Base-by-base conservation (phyloP, 768 basidiomycete species). In the Boletus sp. region DNA sequence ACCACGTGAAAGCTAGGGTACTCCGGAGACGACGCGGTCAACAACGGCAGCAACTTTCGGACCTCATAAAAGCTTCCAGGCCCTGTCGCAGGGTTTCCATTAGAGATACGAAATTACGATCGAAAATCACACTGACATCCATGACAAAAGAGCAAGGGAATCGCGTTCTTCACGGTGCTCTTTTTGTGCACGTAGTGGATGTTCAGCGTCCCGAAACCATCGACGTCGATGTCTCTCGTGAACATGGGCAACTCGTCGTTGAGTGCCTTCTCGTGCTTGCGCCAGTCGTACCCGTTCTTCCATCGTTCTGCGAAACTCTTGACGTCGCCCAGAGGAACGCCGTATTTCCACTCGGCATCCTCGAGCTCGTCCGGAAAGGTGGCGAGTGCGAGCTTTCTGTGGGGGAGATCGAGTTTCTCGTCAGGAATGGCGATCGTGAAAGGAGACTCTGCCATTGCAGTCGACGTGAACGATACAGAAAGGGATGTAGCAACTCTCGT, bases 1-100 rank as follows among this genome's bases (percentile, higher is more conserved):
- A 88, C 83, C 18, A 88, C 82, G 58, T 87, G 83, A 64, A 87
- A 87, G 50, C 77, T 81, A 2, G 85, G 84, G 7, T 80, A 73
- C 0, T 75, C 69, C 1, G 72, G 55, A 1, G 76, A 73, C 0
- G 70, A 67, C n/a, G 74, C 67, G 0, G 78, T 73, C 56, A 89
- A 69, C 5, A 84, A 62, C 1, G 84, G 83, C 1, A 87, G 68
- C 7, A 87, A 71, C 71, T 86, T 86, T 41, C 72, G 67, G 8
- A 78, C 80, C 70, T 87, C 84, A 28, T 36, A n/a, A n/a, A 61
- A 61, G 3, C 78, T 76, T 50, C 85, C 85, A 0, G 84, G 84
- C 86, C 86, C 84, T 62, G 24, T 24, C 24, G 3, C 24, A 3
- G 24, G 2, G 24, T 24, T 24, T 24, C 24, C 24, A 24, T 24